Evolutionary conservation across 2,329 filamentous ascomycete genomes (phyloP).

Genomic region (Botryotinia calthae): DNA sequence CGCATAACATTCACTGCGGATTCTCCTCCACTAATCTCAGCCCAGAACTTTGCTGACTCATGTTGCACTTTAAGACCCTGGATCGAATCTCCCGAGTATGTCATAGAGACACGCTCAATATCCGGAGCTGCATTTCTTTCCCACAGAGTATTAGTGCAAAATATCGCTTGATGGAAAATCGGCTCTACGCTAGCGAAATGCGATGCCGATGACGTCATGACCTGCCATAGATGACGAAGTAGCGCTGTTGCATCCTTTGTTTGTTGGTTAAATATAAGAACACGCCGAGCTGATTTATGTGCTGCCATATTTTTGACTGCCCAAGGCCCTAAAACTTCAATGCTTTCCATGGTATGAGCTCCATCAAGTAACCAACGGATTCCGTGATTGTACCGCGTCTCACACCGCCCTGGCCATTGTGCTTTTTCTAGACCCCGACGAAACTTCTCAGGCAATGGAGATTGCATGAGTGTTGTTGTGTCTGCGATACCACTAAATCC

Average conservation of each 20-base stretch:
- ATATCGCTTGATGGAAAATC: not conserved
- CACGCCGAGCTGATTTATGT: not conserved
- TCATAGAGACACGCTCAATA: not conserved
- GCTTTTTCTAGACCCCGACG: constrained; percentile 3
- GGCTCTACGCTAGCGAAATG: not conserved
- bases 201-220: not conserved
- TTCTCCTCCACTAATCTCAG: not conserved
- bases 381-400: not conserved
- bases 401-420: not conserved
- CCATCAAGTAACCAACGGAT: not conserved
- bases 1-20: not conserved
- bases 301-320: not conserved
- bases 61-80: not conserved
- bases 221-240: not conserved
- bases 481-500: not conserved
- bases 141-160: constrained; percentile 1
- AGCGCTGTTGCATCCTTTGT: not conserved
- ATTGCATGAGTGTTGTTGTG: not conserved
- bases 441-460: not conserved
- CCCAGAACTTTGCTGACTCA: not conserved
- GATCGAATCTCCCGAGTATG: not conserved
- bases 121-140: not conserved
- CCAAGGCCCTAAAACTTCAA: not conserved
- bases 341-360: not conserved
- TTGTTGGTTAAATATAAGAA: constrained; percentile 4